Evolutionary conservation across 805 yeast genomes (phyloP).

Genomic region (Crinitomyces ghanaensis): DNA sequence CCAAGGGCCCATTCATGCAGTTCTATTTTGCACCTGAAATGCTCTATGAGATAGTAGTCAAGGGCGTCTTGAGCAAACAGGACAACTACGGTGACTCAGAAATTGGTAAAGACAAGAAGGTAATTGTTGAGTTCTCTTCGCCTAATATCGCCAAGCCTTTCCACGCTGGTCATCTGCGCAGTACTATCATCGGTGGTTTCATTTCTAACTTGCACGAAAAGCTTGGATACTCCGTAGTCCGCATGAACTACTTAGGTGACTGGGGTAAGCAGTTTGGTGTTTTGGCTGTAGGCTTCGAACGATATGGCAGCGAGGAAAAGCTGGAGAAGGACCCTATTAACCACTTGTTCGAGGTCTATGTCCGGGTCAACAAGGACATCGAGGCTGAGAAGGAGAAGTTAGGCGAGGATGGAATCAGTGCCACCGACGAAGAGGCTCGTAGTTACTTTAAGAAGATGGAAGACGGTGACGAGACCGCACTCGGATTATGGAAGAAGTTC

Average conservation of each 20-base stretch:
- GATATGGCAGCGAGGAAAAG: slow-evolving; percentile 69
- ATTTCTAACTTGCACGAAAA: slow-evolving; percentile 79
- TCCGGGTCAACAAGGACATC: slow-evolving; percentile 69
- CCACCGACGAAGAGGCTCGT: slow-evolving; percentile 74
- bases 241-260: slow-evolving; percentile 94
- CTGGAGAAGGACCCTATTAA: slow-evolving; percentile 74
- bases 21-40: slow-evolving; percentile 65
- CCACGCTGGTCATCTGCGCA: slow-evolving; percentile 98
- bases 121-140: slow-evolving; percentile 83
- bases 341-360: slow-evolving; percentile 92
- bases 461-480: slow-evolving; percentile 76
- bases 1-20: slow-evolving; percentile 86
- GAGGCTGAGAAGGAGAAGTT: slow-evolving; percentile 45
- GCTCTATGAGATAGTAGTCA: slow-evolving; percentile 56
- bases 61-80: slow-evolving; percentile 52
- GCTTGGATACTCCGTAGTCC: slow-evolving; percentile 82
- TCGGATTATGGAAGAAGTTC: slow-evolving; percentile 72
- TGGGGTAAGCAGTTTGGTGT: slow-evolving; percentile 99
- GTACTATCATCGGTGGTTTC: slow-evolving; percentile 97
- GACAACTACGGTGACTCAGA: slow-evolving; percentile 62
- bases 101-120: slow-evolving; percentile 57
- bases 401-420: slow-evolving; percentile 25
- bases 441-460: slow-evolving; percentile 85
- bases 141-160: slow-evolving; percentile 99
- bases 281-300: slow-evolving; percentile 82